Evolutionary conservation across 2,329 filamentous ascomycete genomes (phyloP), one percentile per base, ranked within the genome.

Genomic region (Fusarium solani-melongenae): DNA sequence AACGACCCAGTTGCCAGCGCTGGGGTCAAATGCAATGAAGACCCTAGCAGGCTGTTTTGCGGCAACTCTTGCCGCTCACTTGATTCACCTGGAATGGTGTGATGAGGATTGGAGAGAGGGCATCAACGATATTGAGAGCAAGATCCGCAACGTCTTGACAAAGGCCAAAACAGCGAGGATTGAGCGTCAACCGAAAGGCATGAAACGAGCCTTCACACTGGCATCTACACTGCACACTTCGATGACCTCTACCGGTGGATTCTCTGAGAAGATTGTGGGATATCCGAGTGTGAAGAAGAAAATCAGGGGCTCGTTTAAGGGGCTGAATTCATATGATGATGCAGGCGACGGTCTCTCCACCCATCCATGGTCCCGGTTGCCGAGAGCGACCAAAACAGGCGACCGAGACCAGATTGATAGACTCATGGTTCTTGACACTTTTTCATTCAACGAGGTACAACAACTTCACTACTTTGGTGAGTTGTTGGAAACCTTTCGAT

Each of bases 41-140:
- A n/a, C n/a, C n/a, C n/a, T n/a, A n/a, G 22, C 60, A 24, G 31
- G 57, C 2, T 20, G 2, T 6, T 67, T 70, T 29, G 9, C 53
- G n/a, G 66, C 66, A 9, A 68, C 64, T 14, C 59, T 73, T 1
- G 17, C 31, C 8, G 57, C 39, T 1, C 70, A 73, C 29, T 17
- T 66, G 1, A 24, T 71, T 11, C 46, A 64, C 27, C 34, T 71
- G 2, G 59, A 61, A 5, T 71, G 68, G 68, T 70, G 64, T 15
- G 70, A 71, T 12, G 46, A 59, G 2, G 56, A 66, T 49, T 73
- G 70, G 70, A 33, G 70, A 29, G n/a, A 38, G 3, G 69, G 55
- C 27, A 73, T 73, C 5, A 73, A 73, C 12, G 64, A 73, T 6
- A 59, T 65, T 1, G 68, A 66, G 24, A 17, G 14, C 10, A 29